Evolutionary conservation across 805 yeast species (phyloP).

Genomic region (Saturnispora diversa): DNA sequence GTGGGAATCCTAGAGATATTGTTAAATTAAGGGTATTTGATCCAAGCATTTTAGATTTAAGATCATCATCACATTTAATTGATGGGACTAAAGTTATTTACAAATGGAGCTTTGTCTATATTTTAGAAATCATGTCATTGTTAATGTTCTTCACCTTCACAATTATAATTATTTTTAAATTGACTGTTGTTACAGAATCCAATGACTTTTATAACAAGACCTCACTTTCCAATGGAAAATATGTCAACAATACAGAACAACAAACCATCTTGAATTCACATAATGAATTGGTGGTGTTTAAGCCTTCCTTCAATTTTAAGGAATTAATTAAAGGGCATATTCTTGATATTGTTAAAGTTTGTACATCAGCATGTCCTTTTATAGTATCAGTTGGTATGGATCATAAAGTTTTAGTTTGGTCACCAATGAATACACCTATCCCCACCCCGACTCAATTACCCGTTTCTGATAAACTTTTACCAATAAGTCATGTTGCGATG

Average conservation of each 20-base stretch:
- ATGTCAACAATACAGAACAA: too few relatives aligned
- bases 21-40: constrained; percentile 1
- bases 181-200: constrained; percentile 24
- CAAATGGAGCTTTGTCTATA: constrained; percentile 42
- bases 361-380: constrained; percentile 57
- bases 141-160: constrained; percentile 44
- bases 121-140: constrained; percentile 48
- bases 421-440: constrained; percentile 45
- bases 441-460: constrained; percentile 41
- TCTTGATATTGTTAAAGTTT: constrained; percentile 53
- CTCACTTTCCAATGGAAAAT: too few relatives aligned
- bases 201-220: constrained; percentile 18
- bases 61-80: too few relatives aligned
- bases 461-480: constrained; percentile 44
- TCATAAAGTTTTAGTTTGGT: constrained; percentile 66
- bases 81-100: too few relatives aligned
- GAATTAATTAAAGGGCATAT: constrained; percentile 43
- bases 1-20: background rate
- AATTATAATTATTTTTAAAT: constrained; percentile 38
- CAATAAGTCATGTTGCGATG: constrained; percentile 49
- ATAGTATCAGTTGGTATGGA: constrained; percentile 68
- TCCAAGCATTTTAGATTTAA: constrained; percentile 2
- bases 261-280: background rate
- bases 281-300: constrained; percentile 1
- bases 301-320: constrained; percentile 27